phyloP scores from a whole-genome alignment of 352 stramenopile genomes.

The Phytophthora sojae region DNA sequence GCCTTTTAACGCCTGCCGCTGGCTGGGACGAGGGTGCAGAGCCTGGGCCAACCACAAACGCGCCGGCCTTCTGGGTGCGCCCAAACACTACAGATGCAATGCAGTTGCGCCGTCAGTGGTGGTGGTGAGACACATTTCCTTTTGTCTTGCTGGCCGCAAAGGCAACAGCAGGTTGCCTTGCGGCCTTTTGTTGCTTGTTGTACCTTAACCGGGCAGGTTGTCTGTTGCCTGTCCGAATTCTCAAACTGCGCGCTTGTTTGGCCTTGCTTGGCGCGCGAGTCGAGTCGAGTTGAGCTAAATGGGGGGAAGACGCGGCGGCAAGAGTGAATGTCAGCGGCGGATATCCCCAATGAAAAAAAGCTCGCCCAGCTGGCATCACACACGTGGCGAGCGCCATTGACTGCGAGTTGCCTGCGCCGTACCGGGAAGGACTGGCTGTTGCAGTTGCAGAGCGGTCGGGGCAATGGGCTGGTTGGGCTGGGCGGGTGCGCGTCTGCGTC shows the following conservation, averaged over 20 bases:
- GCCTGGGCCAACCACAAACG: slow-evolving; percentile 2
- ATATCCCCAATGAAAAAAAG: slow-evolving; percentile 30
- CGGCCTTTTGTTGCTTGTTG: not conserved
- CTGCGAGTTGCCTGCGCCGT: not conserved
- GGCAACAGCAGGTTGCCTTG: slow-evolving; percentile 8
- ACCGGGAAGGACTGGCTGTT: slow-evolving; percentile 19
- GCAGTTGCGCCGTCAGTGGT: slow-evolving; percentile 16
- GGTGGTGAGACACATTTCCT: slow-evolving; percentile 22
- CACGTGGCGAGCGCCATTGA: not conserved
- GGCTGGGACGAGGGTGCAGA: not conserved
- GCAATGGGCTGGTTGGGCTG: too few species aligned
- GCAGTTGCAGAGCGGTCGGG: not conserved
- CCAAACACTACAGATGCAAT: slow-evolving; percentile 12
- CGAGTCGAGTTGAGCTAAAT: slow-evolving; percentile 13
- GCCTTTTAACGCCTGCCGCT: slow-evolving; percentile 15
- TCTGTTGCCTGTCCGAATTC: slow-evolving; percentile 7
- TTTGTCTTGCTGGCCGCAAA: slow-evolving; percentile 2
- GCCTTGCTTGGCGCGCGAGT: slow-evolving; percentile 6
- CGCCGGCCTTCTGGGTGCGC: slow-evolving; percentile 17
- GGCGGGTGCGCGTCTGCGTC: slow-evolving; percentile 7
- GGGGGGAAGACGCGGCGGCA: slow-evolving; percentile 14
- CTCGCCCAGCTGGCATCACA: slow-evolving; percentile 29
- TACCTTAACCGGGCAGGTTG: not conserved
- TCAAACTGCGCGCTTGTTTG: slow-evolving; percentile 5
- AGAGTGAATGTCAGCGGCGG: slow-evolving; percentile 39